Evolutionary conservation across 306 rosid genomes (phyloP).

Genomic region (Cucurbita pepo): DNA sequence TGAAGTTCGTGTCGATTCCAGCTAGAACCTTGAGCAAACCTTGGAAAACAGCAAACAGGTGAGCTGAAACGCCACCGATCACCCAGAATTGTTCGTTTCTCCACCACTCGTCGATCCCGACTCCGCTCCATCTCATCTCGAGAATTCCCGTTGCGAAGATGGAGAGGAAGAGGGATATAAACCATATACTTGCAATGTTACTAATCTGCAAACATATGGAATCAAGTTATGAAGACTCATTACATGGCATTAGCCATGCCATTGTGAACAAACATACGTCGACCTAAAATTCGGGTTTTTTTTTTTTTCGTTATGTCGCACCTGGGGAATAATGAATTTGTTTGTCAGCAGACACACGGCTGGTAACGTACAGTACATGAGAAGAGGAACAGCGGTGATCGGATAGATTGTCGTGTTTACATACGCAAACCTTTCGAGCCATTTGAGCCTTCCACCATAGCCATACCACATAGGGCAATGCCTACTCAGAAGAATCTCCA

Average conservation of each 20-base stretch:
- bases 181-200: slow-evolving; percentile 94
- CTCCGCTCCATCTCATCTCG: slow-evolving; percentile 99
- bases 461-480: slow-evolving; percentile 99
- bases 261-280: not conserved
- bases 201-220: slow-evolving; percentile 55
- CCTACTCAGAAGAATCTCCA: slow-evolving; percentile 84
- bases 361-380: slow-evolving; percentile 79
- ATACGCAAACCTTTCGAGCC: slow-evolving; percentile 90
- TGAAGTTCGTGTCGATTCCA: slow-evolving; percentile 92
- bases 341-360: slow-evolving; percentile 94
- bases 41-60: slow-evolving; percentile 85
- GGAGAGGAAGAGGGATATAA: slow-evolving; percentile 83
- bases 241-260: not conserved
- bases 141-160: slow-evolving; percentile 93
- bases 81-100: slow-evolving; percentile 99
- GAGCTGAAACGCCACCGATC: slow-evolving; percentile 85
- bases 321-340: slow-evolving; percentile 99
- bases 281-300: not conserved
- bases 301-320: slow-evolving; percentile 12
- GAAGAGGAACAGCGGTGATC: slow-evolving; percentile 79
- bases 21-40: slow-evolving; percentile 94
- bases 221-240: not conserved
- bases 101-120: slow-evolving; percentile 97
- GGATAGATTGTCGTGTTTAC: slow-evolving; percentile 97
- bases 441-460: slow-evolving; percentile 78